Evolutionary conservation across 371 early-diverging fungal species (phyloP), one percentile per base, ranked within the genome.

Genomic region (Rhizomucor pusillus): DNA sequence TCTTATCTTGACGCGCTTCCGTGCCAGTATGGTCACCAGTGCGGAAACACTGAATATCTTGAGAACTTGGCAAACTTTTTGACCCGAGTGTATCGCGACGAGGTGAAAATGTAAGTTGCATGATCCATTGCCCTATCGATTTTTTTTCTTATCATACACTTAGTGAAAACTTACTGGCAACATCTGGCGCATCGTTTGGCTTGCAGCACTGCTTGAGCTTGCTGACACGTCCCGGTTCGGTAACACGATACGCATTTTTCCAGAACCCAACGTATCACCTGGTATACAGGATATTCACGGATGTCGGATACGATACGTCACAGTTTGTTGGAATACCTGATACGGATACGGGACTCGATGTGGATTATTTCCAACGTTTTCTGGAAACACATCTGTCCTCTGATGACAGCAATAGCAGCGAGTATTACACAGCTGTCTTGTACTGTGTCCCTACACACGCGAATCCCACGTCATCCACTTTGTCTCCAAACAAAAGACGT

Each of bases 201-300:
- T 47, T 76, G 0, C 57, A 67, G 19, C 73, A 73, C 45, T 40
- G 65, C 3, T 20, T 76, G 11, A 52, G 56, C 3, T n/a, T 73
- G 18, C 50, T 73, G 9, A 66, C 71, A 12, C 37, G 66, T 12
- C 73, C 77, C 9, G 40, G 52, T 11, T 47, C 59, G 12, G 40
- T 24, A 0, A 66, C 77, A 1, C 50, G 56, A 13, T 60, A 47
- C 46, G 68, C 78, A 25, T 69, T 76, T 29, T 69, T 84, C 33
- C 83, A 86, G 52, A 67, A 83, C 33, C 86, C 86, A 5, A 84
- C 86, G 6, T 86, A 84, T 52, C 80, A 78, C 60, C 63, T 84
- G 0, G 81, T 77, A 9, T 75, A 75, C 47, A 40, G 69, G 7
- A 71, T 81, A n/a, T 69, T 81, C 19, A 23, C 61, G 35, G 77